phyloP scores from a whole-genome alignment of 768 basidiomycete genomes.

The Podaxis mareebaensis region DNA sequence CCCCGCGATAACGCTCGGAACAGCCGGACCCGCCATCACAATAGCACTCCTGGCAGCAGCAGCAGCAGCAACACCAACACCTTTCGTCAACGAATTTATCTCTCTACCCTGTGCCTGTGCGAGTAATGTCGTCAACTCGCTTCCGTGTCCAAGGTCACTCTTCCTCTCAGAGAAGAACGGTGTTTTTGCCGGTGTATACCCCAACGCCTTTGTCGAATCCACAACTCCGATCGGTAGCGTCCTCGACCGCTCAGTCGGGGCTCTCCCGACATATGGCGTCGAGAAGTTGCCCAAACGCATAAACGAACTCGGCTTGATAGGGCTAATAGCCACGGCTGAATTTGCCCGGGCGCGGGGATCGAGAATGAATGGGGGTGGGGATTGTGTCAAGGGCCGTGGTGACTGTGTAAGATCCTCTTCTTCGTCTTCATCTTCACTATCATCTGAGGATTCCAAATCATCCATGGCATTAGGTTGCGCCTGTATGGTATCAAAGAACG shows the following conservation, averaged over 20 bases:
- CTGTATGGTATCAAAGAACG: constrained; percentile 78
- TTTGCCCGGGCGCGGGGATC: constrained; percentile 39
- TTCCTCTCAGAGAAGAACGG: constrained; percentile 52
- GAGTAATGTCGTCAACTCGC: constrained; percentile 28
- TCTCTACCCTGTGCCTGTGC: constrained; percentile 2
- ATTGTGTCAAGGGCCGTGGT: constrained; percentile 18
- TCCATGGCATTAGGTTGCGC: constrained; percentile 72
- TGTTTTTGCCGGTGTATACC: constrained; percentile 44
- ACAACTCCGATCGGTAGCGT: constrained; percentile 24
- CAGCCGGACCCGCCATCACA: not conserved
- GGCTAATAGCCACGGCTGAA: constrained; percentile 32
- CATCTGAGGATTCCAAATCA: constrained; percentile 66
- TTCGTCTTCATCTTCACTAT: constrained; percentile 40
- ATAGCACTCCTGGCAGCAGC: not conserved
- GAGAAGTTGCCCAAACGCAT: constrained; percentile 73
- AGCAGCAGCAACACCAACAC: constrained; percentile 17
- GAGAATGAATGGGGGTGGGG: constrained; percentile 25
- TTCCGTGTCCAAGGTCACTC: constrained; percentile 36
- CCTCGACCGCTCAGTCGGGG: constrained; percentile 32
- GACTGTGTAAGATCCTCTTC: constrained; percentile 32
- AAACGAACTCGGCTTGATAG: constrained; percentile 39
- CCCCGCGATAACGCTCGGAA: constrained; percentile 7
- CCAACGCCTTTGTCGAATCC: constrained; percentile 51
- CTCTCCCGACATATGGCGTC: constrained; percentile 58
- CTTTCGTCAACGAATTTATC: constrained; percentile 5